A percentile compares a stretch with the other conserved stretches of the same genome.
Evolutionary conservation across 2,329 filamentous ascomycete species (phyloP).

Genomic region (Fusarium humuli): DNA sequence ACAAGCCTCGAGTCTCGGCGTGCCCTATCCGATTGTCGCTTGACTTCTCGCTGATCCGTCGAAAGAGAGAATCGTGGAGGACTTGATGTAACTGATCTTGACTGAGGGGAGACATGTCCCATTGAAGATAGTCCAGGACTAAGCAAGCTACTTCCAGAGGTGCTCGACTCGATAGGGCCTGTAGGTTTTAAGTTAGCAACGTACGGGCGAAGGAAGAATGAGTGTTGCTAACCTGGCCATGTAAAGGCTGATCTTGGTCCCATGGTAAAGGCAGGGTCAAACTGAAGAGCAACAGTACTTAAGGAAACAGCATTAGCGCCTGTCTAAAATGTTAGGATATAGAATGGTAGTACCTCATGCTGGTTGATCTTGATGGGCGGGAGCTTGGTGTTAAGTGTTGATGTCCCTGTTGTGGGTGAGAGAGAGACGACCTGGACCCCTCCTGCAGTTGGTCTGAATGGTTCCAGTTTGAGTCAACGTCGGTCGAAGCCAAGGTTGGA

Average conservation of each 20-base stretch:
- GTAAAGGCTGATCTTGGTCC: constrained; percentile 62
- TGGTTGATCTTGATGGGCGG: constrained; percentile 27
- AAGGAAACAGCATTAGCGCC: constrained; percentile 24
- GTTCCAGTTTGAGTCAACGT: constrained; percentile 42
- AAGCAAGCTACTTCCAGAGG: constrained; percentile 52
- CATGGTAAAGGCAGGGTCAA: constrained; percentile 65
- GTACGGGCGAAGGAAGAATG: not conserved
- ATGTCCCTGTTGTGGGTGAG: constrained; percentile 29
- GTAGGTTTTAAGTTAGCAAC: constrained; percentile 6
- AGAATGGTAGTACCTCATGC: constrained; percentile 41
- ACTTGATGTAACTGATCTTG: constrained; percentile 68
- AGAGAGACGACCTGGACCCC: constrained; percentile 31
- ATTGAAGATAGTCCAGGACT: constrained; percentile 61
- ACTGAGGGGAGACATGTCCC: constrained; percentile 57
- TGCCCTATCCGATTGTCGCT: constrained; percentile 69
- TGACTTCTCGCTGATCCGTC: constrained; percentile 70
- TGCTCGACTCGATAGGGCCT: constrained; percentile 53
- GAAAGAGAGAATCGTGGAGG: constrained; percentile 66
- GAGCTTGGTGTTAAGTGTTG: constrained; percentile 29
- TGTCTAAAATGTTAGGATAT: not conserved
- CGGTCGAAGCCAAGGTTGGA: constrained; percentile 37
- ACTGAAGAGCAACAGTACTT: constrained; percentile 64
- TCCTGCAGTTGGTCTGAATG: constrained; percentile 38
- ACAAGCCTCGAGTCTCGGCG: constrained; percentile 69
- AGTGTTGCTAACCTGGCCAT: constrained; percentile 59